Percentiles rank a stretch among this genome's conserved stretches.
Conservation (phyloP, 2,329 filamentous ascomycete genomes). For the Clathrospora elynae region DNA sequence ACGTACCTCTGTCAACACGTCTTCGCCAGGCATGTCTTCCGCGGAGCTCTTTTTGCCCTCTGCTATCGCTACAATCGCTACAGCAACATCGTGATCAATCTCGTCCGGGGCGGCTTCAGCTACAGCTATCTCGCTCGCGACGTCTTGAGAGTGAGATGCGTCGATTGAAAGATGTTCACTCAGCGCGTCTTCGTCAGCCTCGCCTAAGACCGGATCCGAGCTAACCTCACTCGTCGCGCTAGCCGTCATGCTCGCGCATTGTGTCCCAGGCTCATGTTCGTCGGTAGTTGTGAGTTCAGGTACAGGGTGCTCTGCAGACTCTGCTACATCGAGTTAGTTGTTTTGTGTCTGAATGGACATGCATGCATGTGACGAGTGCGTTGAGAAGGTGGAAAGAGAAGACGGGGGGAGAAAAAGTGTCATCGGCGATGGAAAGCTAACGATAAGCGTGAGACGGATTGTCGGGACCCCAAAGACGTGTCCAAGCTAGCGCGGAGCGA, state of each 20-base stretch:
- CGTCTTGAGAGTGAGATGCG: constrained; percentile 4
- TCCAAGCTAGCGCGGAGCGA: constrained; percentile 24
- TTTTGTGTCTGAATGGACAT: not conserved
- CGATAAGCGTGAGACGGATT: constrained; percentile 17
- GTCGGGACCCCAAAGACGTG: constrained; percentile 17
- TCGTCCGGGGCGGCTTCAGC: constrained; percentile 5
- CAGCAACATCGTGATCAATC: constrained; percentile 8
- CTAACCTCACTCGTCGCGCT: constrained; percentile 11
- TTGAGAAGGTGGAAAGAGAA: constrained; percentile 1
- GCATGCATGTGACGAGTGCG: not conserved
- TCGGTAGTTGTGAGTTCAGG: constrained; percentile 1
- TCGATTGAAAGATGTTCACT: constrained; percentile 8
- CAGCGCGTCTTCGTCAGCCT: constrained; percentile 12
- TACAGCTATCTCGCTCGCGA: constrained; percentile 1
- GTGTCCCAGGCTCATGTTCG: constrained; percentile 5
- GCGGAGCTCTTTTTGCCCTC: constrained; percentile 7
- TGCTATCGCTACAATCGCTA: constrained; percentile 6
- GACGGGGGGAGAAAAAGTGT: constrained; percentile 7
- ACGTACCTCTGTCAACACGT: constrained; percentile 12
- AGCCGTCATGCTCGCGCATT: constrained; percentile 13
- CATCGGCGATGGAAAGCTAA: constrained; percentile 11
- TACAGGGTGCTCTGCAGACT: too few relatives aligned
- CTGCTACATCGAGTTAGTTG: constrained; percentile 18
- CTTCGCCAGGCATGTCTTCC: constrained; percentile 12
- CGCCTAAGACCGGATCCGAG: constrained; percentile 12